phyloP scores from a whole-genome alignment of 257 asterid genomes.

The Solanum pennellii region DNA sequence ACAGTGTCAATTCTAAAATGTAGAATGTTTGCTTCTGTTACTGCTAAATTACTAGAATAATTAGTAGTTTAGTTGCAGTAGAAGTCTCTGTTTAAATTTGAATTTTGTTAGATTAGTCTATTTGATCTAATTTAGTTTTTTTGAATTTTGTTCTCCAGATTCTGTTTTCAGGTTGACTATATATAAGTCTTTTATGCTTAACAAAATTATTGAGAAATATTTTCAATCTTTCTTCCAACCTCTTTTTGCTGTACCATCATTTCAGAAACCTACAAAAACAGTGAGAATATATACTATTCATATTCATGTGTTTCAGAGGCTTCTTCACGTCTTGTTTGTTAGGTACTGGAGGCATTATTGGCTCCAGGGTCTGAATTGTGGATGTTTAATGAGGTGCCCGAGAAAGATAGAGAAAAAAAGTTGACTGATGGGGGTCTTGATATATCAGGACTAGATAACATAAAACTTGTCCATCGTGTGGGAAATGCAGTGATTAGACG shows the following conservation, averaged over 20 bases:
- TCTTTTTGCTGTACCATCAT: background rate
- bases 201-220: background rate
- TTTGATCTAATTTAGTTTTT: background rate
- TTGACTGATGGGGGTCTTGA: slow-evolving; percentile 92
- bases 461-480: slow-evolving; percentile 74
- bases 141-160: background rate
- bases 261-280: background rate
- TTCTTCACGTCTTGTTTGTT: background rate
- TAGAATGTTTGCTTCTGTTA: background rate
- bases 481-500: slow-evolving; percentile 97
- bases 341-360: slow-evolving; percentile 88
- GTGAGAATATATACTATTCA: background rate
- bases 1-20: background rate
- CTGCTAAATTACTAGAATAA: background rate
- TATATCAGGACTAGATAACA: slow-evolving; percentile 64
- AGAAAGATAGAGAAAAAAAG: slow-evolving; percentile 63
- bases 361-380: slow-evolving; percentile 85
- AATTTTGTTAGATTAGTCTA: background rate
- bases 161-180: background rate
- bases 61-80: background rate
- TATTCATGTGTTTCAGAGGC: background rate
- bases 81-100: background rate
- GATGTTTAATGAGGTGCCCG: slow-evolving; percentile 93
- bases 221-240: background rate
- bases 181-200: background rate